These are phyloP conservation scores for Myriosclerotinia curreyana DNA, from an alignment of 2,329 filamentous ascomycete species.

Conservation along the genomic window DNA sequence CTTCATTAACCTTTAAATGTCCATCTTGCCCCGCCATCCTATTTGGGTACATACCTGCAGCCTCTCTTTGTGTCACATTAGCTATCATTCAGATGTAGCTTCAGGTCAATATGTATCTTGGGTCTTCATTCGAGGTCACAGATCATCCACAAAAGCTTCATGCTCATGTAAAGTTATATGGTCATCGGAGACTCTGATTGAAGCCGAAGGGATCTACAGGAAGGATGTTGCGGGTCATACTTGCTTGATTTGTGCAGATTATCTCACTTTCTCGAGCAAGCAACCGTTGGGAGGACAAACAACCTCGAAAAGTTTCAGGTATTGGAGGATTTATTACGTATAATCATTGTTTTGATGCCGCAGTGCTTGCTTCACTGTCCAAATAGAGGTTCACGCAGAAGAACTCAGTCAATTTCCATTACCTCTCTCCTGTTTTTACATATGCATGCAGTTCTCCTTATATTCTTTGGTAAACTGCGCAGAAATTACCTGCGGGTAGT, in stretches of 20 bases:
- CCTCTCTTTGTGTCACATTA: neutral
- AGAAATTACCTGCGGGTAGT: too few relatives aligned
- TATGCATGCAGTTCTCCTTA: neutral
- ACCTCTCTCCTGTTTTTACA: neutral
- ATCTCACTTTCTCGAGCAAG: neutral
- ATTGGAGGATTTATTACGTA: neutral
- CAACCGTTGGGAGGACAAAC: neutral
- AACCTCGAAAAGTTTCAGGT: neutral
- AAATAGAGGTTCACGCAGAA: neutral
- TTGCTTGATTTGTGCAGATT: neutral
- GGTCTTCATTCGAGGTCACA: neutral
- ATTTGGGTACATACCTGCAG: neutral
- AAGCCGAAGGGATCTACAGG: neutral
- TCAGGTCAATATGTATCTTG: neutral
- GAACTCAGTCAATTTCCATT: neutral
- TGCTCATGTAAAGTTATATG: slow-evolving; percentile 5
- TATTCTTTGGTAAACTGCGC: too few relatives aligned
- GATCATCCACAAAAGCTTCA: neutral
- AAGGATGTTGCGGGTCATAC: neutral
- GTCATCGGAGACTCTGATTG: neutral
- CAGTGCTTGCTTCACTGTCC: neutral
- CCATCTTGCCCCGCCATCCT: neutral
- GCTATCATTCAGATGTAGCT: neutral
- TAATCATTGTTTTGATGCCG: too few relatives aligned
- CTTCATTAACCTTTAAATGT: neutral